Conservation (phyloP, 805 yeast genomes). For the Cyberlindnera veronae region DNA sequence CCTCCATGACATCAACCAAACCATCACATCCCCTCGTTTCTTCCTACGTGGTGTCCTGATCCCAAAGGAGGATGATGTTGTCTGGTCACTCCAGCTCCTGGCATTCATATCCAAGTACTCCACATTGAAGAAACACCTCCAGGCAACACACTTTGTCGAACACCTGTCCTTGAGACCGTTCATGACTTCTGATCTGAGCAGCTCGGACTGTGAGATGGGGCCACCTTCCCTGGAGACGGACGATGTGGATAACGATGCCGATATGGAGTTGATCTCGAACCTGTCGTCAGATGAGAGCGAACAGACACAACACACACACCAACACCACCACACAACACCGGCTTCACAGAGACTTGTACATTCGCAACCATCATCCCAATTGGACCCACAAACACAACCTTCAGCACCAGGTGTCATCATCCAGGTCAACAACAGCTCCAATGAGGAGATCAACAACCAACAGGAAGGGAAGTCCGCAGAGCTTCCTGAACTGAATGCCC, state of each 20-base stretch:
- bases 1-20: constrained; percentile 23
- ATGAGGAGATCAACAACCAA: constrained; percentile 10
- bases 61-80: constrained; percentile 89
- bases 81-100: constrained; percentile 86
- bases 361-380: constrained; percentile 9
- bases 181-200: too few relatives aligned
- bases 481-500: constrained; percentile 12
- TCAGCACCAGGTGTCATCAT: constrained; percentile 4
- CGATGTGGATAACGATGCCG: constrained; percentile 42
- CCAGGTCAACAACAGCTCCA: constrained; percentile 13
- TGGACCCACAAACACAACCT: constrained; percentile 13
- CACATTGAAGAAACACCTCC: constrained; percentile 66
- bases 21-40: constrained; percentile 44
- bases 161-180: constrained; percentile 57
- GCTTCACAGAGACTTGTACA: constrained; percentile 6
- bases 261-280: constrained; percentile 30
- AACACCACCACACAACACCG: neutral
- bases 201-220: too few relatives aligned
- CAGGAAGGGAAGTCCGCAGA: constrained; percentile 13
- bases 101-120: constrained; percentile 95
- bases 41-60: constrained; percentile 70
- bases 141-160: constrained; percentile 71
- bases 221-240: constrained; percentile 24
- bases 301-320: constrained; percentile 10
- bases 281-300: constrained; percentile 20